Evolutionary conservation across 148 eudicot species (phyloP), one percentile per base, ranked within the genome.

Genomic region (Chenopodium quinoa): DNA sequence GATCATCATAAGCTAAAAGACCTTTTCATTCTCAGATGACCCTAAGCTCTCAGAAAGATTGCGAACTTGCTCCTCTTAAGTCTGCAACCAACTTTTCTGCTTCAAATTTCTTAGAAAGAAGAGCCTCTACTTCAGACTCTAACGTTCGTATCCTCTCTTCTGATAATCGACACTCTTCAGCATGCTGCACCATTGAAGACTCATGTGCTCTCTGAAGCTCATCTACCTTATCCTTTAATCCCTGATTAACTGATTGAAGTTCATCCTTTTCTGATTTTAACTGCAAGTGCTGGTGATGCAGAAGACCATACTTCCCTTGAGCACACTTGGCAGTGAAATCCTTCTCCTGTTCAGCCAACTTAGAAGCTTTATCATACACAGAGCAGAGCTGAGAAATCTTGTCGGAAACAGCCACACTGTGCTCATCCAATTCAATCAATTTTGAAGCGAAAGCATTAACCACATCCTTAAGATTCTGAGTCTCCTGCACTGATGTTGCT

Each of bases 131-230:
- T 87, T 97, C 93, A 85, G 91, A 87, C 83, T 91, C 91, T 83
- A 97, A 82, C 62, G 79, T 88, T 74, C 86, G 83, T 63, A 91
- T 89, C 86, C 82, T 91, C 78, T 90, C 94, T 91, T 94, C 98
- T 80, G 93, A 86, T 87, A 90, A 81, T 63, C 85, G 93, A 80
- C 94, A 90, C 86, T 91, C 97, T 75, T 94, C 98, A 82, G 92
- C 94, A 84, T 94, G 99, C 89, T 94, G 95, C 78, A 89, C 93
- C 91, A 90, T 88, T 64, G 89, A 75, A 84, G 90, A 89, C 84
- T 92, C 95, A 80, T 89, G 95, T 73, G 82, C 91, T 80, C 77
- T 89, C 87, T 90, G 92, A 81, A 92, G 92, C 81, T 89, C 99
- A 78, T 47, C 75, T 84, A 92, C 86, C 81, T 88, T 92, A 76